Conservation (phyloP, 2,329 filamentous ascomycete species). For the Fusarium pseudonygamai region DNA sequence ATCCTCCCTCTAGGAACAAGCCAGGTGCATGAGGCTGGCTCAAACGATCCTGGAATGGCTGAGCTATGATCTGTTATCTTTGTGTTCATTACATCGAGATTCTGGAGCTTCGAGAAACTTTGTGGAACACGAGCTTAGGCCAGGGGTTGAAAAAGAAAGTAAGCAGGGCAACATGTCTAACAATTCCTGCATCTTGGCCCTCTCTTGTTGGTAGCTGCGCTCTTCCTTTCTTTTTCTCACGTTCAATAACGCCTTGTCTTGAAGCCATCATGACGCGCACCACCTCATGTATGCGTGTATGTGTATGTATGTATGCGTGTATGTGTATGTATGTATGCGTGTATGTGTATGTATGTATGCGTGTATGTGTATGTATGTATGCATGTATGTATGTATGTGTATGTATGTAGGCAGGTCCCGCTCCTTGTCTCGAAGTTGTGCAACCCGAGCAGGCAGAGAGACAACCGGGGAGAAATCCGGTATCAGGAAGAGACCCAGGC, state of each 20-base stretch:
- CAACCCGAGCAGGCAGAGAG: constrained; percentile 4
- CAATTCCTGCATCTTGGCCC: constrained; percentile 1
- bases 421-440: constrained; percentile 21
- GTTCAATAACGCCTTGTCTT: constrained; percentile 24
- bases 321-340: background rate
- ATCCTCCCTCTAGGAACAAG: background rate
- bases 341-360: background rate
- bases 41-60: constrained; percentile 11
- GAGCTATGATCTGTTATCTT: background rate
- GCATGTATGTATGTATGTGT: too few species aligned
- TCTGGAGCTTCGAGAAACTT: constrained; percentile 27
- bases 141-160: background rate
- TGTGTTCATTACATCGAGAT: constrained; percentile 5
- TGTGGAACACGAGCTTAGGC: constrained; percentile 1
- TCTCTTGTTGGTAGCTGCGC: background rate
- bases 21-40: constrained; percentile 32
- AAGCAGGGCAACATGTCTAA: background rate
- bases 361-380: background rate
- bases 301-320: background rate
- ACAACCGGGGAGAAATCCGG: constrained; percentile 28
- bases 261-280: constrained; percentile 14
- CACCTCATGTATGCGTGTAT: background rate
- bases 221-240: constrained; percentile 2
- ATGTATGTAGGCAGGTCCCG: constrained; percentile 16
- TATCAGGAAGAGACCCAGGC: constrained; percentile 5